These are phyloP conservation scores for Taiozyma sp. DNA, from an alignment of 1,139 yeast species.

Conservation along the genomic window DNA sequence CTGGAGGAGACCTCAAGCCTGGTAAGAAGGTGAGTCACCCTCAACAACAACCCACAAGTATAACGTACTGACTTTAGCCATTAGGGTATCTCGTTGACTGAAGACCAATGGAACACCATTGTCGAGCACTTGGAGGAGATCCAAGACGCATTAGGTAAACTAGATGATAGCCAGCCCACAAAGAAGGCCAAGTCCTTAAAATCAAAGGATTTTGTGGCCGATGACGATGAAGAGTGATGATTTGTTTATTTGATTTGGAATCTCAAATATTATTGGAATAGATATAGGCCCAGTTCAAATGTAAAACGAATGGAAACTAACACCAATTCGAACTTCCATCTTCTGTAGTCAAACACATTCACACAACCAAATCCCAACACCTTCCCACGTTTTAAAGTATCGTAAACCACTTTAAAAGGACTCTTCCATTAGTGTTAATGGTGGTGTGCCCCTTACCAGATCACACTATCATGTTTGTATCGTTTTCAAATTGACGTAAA, in stretches of 20 bases:
- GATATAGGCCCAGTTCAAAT: too few relatives aligned
- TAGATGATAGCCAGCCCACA: constrained; percentile 31
- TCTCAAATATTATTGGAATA: too few relatives aligned
- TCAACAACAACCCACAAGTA: background rate
- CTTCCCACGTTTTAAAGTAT: too few relatives aligned
- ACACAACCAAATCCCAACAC: too few relatives aligned
- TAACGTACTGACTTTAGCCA: background rate
- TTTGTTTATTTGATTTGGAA: background rate
- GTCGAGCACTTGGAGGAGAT: constrained; percentile 51
- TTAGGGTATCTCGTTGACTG: constrained; percentile 71
- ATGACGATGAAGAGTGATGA: constrained; percentile 1
- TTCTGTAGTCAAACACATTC: too few relatives aligned
- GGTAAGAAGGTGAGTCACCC: constrained; percentile 51
- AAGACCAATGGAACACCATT: constrained; percentile 60
- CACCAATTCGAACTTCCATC: too few relatives aligned
- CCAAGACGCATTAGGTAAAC: constrained; percentile 49
- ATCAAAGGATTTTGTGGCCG: background rate
- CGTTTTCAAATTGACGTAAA: background rate
- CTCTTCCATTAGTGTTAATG: background rate
- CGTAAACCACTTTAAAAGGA: too few relatives aligned
- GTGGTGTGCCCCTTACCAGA: background rate
- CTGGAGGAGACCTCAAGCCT: constrained; percentile 57
- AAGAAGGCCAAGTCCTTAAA: constrained; percentile 7
- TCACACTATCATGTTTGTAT: background rate
- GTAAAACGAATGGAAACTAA: too few relatives aligned